These are phyloP conservation scores for Hypoxylon rubiginosum DNA, from an alignment of 2,329 filamentous ascomycete species.

Conservation along the genomic window DNA sequence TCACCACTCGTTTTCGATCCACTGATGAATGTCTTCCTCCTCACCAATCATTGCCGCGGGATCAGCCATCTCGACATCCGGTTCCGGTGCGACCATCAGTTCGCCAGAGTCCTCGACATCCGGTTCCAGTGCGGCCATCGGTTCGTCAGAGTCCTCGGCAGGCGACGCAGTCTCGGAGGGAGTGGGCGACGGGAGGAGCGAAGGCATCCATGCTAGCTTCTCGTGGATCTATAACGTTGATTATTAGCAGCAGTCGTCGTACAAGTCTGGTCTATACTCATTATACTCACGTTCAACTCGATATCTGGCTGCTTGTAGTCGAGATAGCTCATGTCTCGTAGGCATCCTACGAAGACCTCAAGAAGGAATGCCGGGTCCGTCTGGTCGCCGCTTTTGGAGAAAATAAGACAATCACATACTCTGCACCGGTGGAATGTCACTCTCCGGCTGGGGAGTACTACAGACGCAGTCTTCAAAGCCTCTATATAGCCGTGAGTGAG, in stretches of 20 bases:
- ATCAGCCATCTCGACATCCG: too few relatives aligned
- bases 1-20: not conserved
- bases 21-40: not conserved
- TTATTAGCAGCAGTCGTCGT: not conserved
- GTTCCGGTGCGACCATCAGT: too few relatives aligned
- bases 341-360: not conserved
- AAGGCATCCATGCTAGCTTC: not conserved
- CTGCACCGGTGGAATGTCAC: not conserved
- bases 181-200: not conserved
- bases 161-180: not conserved
- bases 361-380: too few relatives aligned
- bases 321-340: not conserved
- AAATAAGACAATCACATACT: not conserved
- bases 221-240: not conserved
- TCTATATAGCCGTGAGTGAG: constrained; percentile 2
- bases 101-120: too few relatives aligned
- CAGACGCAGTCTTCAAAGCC: too few relatives aligned
- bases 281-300: not conserved
- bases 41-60: not conserved
- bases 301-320: not conserved
- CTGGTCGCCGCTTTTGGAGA: not conserved
- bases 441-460: too few relatives aligned
- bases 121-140: not conserved
- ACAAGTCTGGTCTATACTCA: not conserved
- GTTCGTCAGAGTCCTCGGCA: not conserved